These are phyloP conservation scores for Yamadazyma siamensis DNA, from an alignment of 1,139 yeast genomes.

Conservation along the genomic window DNA sequence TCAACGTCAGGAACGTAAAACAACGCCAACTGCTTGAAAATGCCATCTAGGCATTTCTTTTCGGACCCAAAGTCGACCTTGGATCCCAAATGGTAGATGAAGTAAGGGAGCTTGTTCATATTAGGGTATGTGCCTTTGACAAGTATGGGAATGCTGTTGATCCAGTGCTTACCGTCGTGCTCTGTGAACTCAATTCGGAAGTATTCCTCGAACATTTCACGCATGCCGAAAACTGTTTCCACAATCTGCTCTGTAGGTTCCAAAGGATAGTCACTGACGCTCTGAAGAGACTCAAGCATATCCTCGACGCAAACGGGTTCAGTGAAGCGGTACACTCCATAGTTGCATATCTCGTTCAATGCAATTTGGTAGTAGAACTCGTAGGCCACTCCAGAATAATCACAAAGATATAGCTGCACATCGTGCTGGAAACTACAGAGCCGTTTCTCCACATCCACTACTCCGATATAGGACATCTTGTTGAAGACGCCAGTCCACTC, in stretches of 20 bases:
- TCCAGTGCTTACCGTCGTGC: slow-evolving; percentile 23
- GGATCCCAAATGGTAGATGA: slow-evolving; percentile 59
- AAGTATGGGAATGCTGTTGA: slow-evolving; percentile 64
- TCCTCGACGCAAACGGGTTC: slow-evolving; percentile 31
- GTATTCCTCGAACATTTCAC: slow-evolving; percentile 79
- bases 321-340: slow-evolving; percentile 57
- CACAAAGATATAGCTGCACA: slow-evolving; percentile 71
- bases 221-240: slow-evolving; percentile 42
- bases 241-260: slow-evolving; percentile 18
- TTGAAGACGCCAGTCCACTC: slow-evolving; percentile 66
- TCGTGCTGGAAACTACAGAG: slow-evolving; percentile 82
- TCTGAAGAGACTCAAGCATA: slow-evolving; percentile 24
- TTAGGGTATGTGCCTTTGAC: slow-evolving; percentile 62
- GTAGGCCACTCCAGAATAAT: slow-evolving; percentile 65
- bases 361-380: slow-evolving; percentile 83
- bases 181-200: slow-evolving; percentile 50
- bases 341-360: slow-evolving; percentile 75
- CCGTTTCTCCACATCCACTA: slow-evolving; percentile 69
- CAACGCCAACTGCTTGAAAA: slow-evolving; percentile 66
- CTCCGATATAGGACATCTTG: slow-evolving; percentile 73
- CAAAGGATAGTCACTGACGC: slow-evolving; percentile 3
- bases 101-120: slow-evolving; percentile 60
- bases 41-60: slow-evolving; percentile 58
- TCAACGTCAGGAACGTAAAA: slow-evolving; percentile 63
- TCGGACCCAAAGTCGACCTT: slow-evolving; percentile 67